Evolutionary conservation across 352 stramenopile genomes (phyloP).

Genomic region (Pythium dissimile): DNA sequence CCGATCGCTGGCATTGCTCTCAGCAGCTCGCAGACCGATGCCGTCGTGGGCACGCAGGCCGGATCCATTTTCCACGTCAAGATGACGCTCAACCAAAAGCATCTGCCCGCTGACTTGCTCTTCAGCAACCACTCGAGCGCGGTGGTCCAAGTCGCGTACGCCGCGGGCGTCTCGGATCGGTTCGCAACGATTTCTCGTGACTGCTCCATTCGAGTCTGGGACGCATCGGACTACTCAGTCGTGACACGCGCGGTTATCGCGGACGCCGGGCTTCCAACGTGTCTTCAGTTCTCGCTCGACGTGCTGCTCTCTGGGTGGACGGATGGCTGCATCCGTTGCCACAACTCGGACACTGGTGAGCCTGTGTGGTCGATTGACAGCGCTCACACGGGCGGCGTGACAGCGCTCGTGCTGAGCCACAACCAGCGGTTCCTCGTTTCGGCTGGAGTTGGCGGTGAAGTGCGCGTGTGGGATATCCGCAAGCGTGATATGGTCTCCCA

Average conservation of each 20-base stretch:
- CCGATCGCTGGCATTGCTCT: conserved; percentile 53
- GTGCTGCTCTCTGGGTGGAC: conserved; percentile 89
- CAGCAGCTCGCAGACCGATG: conserved; percentile 51
- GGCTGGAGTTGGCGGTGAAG: conserved; percentile 78
- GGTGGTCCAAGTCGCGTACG: conserved; percentile 81
- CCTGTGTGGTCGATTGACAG: conserved; percentile 88
- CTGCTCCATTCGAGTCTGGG: conserved; percentile 88
- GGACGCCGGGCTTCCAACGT: conserved; percentile 63
- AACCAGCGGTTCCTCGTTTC: conserved; percentile 89
- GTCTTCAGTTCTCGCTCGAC: conserved; percentile 83
- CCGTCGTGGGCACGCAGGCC: conserved; percentile 71
- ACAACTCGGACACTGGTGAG: conserved; percentile 82
- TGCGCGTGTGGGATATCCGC: conserved; percentile 93
- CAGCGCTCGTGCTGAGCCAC: conserved; percentile 85
- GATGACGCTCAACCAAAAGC: conserved; percentile 20
- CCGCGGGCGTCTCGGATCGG: conserved; percentile 68
- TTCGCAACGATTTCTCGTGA: conserved; percentile 89
- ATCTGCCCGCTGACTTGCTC: conserved; percentile 34
- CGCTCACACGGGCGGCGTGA: conserved; percentile 87
- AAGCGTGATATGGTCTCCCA: conserved; percentile 88
- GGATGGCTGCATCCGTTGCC: conserved; percentile 85
- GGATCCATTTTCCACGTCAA: conserved; percentile 76
- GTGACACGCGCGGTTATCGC: conserved; percentile 47
- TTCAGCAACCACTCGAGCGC: conserved; percentile 82
- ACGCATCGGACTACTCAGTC: conserved; percentile 85